These are phyloP conservation scores for Zygosaccharomyces lentus DNA, from an alignment of 805 yeast genomes.

Conservation along the genomic window DNA sequence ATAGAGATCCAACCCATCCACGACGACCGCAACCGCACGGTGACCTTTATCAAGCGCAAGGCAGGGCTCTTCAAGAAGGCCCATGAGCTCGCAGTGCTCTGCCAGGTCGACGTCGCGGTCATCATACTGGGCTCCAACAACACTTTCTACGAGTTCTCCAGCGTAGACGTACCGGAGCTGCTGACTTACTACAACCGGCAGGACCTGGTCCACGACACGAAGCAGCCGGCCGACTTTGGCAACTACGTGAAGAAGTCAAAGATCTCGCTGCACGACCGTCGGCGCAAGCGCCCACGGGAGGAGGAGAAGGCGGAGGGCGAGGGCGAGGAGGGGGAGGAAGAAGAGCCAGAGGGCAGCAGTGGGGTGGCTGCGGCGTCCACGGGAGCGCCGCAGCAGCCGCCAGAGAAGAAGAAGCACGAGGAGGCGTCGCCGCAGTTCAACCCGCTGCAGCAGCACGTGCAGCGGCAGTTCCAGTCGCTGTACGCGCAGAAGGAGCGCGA, in stretches of 20 bases:
- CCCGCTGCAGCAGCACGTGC: constrained; percentile 28
- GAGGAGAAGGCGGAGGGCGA: constrained; percentile 13
- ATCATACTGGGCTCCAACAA: constrained; percentile 80
- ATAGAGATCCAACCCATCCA: constrained; percentile 86
- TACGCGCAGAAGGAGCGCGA: constrained; percentile 16
- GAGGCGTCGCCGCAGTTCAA: constrained; percentile 17
- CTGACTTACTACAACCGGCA: constrained; percentile 38
- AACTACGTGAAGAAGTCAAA: constrained; percentile 41
- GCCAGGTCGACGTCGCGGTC: constrained; percentile 91
- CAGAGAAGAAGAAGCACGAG: constrained; percentile 2
- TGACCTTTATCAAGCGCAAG: constrained; percentile 86
- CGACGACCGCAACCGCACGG: constrained; percentile 70
- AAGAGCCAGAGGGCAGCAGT: constrained; percentile 2
- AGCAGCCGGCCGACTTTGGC: constrained; percentile 65
- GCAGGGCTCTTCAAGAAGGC: constrained; percentile 82
- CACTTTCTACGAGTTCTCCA: constrained; percentile 78
- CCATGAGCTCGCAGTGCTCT: constrained; percentile 67
- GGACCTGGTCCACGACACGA: constrained; percentile 48
- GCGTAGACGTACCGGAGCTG: constrained; percentile 57
- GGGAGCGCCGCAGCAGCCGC: constrained; percentile 3
- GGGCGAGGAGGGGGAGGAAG: constrained; percentile 8
- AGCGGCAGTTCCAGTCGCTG: constrained; percentile 26
- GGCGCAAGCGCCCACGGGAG: constrained; percentile 10
- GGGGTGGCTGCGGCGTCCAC: background rate
- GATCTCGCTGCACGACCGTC: constrained; percentile 15